Evolutionary conservation across 495 filamentous ascomycete genomes (phyloP), one percentile per base, ranked within the genome.

Genomic region (Daldinia loculata): DNA sequence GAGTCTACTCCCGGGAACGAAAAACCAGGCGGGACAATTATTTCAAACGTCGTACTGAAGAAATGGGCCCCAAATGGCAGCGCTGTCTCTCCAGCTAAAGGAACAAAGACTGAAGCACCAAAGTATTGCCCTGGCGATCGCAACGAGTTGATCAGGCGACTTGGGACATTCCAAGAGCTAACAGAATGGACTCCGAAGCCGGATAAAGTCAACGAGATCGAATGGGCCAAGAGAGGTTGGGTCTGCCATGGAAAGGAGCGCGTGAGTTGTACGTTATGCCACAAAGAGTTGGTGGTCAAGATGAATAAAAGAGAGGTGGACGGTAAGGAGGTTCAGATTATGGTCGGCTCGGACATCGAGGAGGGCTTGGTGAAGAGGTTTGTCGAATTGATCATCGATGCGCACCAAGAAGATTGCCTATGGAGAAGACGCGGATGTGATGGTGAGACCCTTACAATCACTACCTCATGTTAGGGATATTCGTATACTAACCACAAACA

Each of bases 161-260:
- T 99, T 50, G 90, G 90, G 68, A 95, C 94, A 1, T 99, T 95
- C 71, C 89, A 93, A 59, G 92, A 93, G 67, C 89, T 98, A 48
- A 94, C 93, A 64, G 87, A 91, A 75, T 99, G 95, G 95, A 87
- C 84, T 71, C 90, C 84, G 60, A 98, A 92, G 81, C 93, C 95
- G 3, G 84, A 91, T 11, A 80, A 82, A 38, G 90, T 98, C 69
- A 94, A 89, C 75, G 95, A 98, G 80, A 91, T 98, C 6, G 89
- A 92, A 79, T 99, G 96, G 96, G 94, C 95, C 6, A 97, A 94
- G 83, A 85, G 91, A 32, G 95, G 95, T 2, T 99, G 95, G 95
- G 85, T 89, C 2, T 98, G 95, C 76, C 87, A 90, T 22, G 91
- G 90, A 70, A 89, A 88, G 71, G 91, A 95, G 78, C 89, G 90